Conservation (phyloP, 179 eudicot genomes). For the Spergularia azorica region DNA sequence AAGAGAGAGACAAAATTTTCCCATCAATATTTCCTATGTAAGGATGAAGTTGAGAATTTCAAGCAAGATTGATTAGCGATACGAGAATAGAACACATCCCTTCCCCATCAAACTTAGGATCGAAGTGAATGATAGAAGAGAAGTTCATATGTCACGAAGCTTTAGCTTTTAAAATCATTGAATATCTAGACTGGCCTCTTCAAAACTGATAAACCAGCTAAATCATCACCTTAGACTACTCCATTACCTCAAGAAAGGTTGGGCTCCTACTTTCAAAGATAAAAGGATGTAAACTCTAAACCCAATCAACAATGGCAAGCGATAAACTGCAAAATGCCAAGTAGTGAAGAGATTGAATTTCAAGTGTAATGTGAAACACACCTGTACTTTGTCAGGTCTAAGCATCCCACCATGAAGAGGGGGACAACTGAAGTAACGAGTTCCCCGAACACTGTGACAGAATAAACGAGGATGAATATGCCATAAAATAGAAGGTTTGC, state of each 20-base stretch:
- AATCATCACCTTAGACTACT: too few relatives aligned
- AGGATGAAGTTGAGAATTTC: background rate
- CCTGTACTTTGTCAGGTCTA: slow-evolving; percentile 95
- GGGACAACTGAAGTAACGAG: slow-evolving; percentile 79
- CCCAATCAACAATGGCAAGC: background rate
- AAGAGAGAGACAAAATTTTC: background rate
- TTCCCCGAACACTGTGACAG: slow-evolving; percentile 78
- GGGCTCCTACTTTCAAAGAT: too few relatives aligned
- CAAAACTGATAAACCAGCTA: too few relatives aligned
- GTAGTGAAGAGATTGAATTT: background rate
- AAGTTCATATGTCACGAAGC: too few relatives aligned
- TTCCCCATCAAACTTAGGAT: too few relatives aligned
- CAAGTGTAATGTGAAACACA: slow-evolving; percentile 27
- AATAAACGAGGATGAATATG: slow-evolving; percentile 12
- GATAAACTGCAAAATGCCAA: too few relatives aligned
- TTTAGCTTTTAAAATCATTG: too few relatives aligned
- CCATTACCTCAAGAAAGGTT: too few relatives aligned
- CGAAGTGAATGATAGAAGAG: too few relatives aligned
- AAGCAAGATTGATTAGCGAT: too few relatives aligned
- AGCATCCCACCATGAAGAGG: slow-evolving; percentile 86
- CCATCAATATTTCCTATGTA: background rate
- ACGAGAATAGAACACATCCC: too few relatives aligned
- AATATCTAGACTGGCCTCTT: too few relatives aligned
- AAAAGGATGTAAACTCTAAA: background rate
- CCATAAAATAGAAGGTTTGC: background rate